Evolutionary conservation across 2,329 filamentous ascomycete genomes (phyloP).

Genomic region (Akanthomyces dipterigenus): DNA sequence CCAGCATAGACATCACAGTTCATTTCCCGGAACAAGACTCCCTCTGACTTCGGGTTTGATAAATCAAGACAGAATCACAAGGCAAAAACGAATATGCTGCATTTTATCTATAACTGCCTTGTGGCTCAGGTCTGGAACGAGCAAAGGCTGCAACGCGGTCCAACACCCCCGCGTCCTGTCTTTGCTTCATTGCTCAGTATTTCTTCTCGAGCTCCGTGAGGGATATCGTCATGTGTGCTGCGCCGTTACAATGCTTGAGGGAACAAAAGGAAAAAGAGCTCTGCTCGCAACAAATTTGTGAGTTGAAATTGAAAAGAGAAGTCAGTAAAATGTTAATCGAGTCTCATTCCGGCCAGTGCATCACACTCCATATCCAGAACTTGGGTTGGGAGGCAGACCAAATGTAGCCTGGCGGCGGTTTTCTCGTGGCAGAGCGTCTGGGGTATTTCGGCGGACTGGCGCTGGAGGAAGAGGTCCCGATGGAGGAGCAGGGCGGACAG

Average conservation of each 20-base stretch:
- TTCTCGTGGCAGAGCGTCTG: slow-evolving; percentile 47
- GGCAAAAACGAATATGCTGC: neutral
- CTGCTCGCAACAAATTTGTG: slow-evolving; percentile 3
- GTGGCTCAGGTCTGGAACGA: slow-evolving; percentile 7
- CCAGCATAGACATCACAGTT: neutral
- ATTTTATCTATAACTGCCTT: slow-evolving; percentile 10
- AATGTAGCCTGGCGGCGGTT: slow-evolving; percentile 48
- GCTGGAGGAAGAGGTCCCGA: slow-evolving; percentile 53
- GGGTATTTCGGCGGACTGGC: slow-evolving; percentile 50
- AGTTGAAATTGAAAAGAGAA: neutral
- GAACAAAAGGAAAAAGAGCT: slow-evolving; percentile 3
- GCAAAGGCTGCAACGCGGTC: neutral
- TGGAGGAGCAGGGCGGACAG: slow-evolving; percentile 53
- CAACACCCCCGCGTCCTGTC: neutral
- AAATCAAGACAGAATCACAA: neutral
- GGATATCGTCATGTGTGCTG: slow-evolving; percentile 11
- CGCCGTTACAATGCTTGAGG: slow-evolving; percentile 11
- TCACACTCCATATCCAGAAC: slow-evolving; percentile 24
- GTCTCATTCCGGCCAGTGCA: neutral
- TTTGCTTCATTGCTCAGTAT: neutral
- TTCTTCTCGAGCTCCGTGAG: slow-evolving; percentile 1
- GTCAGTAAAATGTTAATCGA: neutral
- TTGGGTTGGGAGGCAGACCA: slow-evolving; percentile 38
- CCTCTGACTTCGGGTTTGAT: neutral
- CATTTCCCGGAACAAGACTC: neutral